Percentiles rank a stretch among this genome's conserved stretches.
These are phyloP conservation scores for Phytophthora tubulina DNA, from an alignment of 352 stramenopile species.

Conservation along the genomic window DNA sequence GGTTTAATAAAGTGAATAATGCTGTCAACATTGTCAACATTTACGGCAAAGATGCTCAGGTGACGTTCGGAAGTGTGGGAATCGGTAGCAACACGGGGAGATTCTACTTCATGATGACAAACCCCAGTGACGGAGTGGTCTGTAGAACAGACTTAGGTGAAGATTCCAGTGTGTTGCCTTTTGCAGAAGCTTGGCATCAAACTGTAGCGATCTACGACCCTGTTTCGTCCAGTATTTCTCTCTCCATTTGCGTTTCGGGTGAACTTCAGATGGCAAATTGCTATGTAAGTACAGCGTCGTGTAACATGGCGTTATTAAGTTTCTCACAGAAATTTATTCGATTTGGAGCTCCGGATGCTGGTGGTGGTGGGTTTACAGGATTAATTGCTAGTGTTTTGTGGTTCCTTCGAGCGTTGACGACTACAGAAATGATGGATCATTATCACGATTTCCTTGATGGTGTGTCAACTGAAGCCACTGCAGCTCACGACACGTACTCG, in stretches of 20 bases:
- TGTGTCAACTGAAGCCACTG: slow-evolving; percentile 18
- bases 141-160: slow-evolving; percentile 30
- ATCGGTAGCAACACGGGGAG: slow-evolving; percentile 9
- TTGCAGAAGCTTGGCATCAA: slow-evolving; percentile 58
- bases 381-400: slow-evolving; percentile 59
- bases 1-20: slow-evolving; percentile 41
- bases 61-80: slow-evolving; percentile 27
- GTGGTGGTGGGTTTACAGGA: slow-evolving; percentile 51
- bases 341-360: slow-evolving; percentile 14
- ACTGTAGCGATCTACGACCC: slow-evolving; percentile 66
- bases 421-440: slow-evolving; percentile 64
- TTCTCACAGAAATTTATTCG: slow-evolving; percentile 42
- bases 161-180: slow-evolving; percentile 13
- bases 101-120: slow-evolving; percentile 46
- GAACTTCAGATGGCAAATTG: slow-evolving; percentile 16
- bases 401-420: slow-evolving; percentile 56
- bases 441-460: slow-evolving; percentile 71
- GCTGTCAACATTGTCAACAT: slow-evolving; percentile 5
- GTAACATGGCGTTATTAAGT: slow-evolving; percentile 54
- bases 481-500: slow-evolving; percentile 63
- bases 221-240: slow-evolving; percentile 43
- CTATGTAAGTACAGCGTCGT: slow-evolving; percentile 28
- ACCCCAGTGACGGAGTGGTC: slow-evolving; percentile 19
- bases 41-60: slow-evolving; percentile 24
- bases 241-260: slow-evolving; percentile 48